A percentile compares a stretch with the other conserved stretches of the same genome.
These are phyloP conservation scores for Arbutus unedo DNA, from an alignment of 148 eudicot genomes.

Conservation along the genomic window DNA sequence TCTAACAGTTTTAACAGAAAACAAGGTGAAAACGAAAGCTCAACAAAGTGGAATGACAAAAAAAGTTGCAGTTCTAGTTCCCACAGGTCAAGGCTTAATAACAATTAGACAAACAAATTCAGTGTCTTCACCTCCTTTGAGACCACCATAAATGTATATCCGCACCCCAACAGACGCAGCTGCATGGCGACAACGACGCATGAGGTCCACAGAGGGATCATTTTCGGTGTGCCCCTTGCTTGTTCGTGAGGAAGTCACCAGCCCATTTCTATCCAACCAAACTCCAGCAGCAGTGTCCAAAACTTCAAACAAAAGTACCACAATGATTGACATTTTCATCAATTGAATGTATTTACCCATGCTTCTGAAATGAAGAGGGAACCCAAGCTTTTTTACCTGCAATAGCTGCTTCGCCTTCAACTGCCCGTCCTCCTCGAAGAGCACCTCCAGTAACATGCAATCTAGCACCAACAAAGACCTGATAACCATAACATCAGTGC, in stretches of 20 bases:
- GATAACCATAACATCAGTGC: constrained; percentile 26
- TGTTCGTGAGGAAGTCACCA: constrained; percentile 72
- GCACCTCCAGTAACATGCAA: constrained; percentile 97
- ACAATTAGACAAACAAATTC: constrained; percentile 6
- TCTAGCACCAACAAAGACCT: constrained; percentile 98
- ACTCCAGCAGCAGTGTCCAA: constrained; percentile 99
- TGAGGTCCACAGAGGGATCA: constrained; percentile 70
- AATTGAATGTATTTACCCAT: background rate
- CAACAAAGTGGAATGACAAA: background rate
- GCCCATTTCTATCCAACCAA: constrained; percentile 92
- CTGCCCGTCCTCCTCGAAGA: constrained; percentile 84
- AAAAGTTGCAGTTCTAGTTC: background rate
- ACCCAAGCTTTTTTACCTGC: constrained; percentile 50
- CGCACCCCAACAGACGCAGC: constrained; percentile 82
- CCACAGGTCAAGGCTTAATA: background rate
- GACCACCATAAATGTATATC: constrained; percentile 82
- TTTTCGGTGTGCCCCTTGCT: constrained; percentile 56
- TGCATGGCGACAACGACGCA: constrained; percentile 98
- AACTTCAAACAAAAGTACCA: constrained; percentile 38
- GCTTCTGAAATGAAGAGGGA: background rate
- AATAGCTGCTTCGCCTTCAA: constrained; percentile 84
- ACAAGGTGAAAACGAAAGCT: background rate
- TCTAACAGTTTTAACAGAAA: background rate
- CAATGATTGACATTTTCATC: background rate
- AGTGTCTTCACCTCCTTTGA: constrained; percentile 70